phyloP scores from a whole-genome alignment of 331 rosid species.

The Prunus yedoensis region DNA sequence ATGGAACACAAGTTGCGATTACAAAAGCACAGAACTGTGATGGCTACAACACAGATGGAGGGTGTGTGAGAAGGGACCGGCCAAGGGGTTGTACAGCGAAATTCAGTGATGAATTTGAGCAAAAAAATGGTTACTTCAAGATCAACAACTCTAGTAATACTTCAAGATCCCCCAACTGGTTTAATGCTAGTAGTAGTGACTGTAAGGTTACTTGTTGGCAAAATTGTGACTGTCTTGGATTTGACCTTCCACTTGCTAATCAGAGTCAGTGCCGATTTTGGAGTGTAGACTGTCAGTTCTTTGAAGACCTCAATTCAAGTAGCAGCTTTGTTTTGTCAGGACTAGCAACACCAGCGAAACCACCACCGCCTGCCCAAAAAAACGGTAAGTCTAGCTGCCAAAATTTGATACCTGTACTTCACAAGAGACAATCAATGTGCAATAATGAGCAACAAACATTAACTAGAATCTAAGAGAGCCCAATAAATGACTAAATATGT shows the following conservation, averaged over 20 bases:
- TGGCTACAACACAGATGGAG: too few relatives aligned
- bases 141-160: neutral
- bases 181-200: neutral
- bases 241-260: neutral
- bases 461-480: too few relatives aligned
- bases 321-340: neutral
- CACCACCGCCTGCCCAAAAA: neutral
- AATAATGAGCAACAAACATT: too few relatives aligned
- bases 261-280: neutral
- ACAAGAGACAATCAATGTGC: neutral
- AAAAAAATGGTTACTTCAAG: too few relatives aligned
- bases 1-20: too few relatives aligned
- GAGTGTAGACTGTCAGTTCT: neutral
- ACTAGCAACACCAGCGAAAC: neutral
- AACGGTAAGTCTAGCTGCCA: neutral
- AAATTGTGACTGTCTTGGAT: neutral
- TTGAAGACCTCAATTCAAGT: neutral
- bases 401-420: neutral
- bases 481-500: neutral
- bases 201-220: conserved; percentile 3
- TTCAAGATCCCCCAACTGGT: neutral
- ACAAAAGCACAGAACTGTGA: too few relatives aligned
- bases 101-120: too few relatives aligned
- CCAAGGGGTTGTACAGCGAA: too few relatives aligned
- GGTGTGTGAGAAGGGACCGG: too few relatives aligned